Evolutionary conservation across 2,329 filamentous ascomycete genomes (phyloP).

Genomic region (Hypoxylon sp.): DNA sequence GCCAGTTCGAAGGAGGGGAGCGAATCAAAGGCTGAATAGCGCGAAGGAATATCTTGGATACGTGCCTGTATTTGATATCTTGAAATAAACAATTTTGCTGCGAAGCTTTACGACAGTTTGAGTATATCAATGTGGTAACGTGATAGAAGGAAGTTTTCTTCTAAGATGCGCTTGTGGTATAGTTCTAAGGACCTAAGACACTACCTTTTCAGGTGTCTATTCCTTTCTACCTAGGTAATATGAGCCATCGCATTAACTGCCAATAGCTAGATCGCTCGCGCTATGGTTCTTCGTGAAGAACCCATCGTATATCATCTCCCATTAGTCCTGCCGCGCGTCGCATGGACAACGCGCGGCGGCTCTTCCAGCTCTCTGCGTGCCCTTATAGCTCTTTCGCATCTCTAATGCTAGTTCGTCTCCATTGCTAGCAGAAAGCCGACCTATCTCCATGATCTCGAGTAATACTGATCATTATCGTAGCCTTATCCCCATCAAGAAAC

Average conservation of each 20-base stretch:
- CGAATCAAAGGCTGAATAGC: constrained; percentile 12
- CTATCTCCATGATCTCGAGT: not conserved
- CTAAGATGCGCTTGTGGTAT: not conserved
- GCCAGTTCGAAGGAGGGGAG: constrained; percentile 20
- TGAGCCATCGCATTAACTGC: not conserved
- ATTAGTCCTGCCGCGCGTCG: not conserved
- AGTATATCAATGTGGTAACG: not conserved
- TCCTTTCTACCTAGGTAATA: not conserved
- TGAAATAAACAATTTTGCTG: not conserved
- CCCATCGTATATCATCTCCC: not conserved
- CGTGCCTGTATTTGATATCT: not conserved
- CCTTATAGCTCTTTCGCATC: not conserved
- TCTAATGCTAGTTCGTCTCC: not conserved
- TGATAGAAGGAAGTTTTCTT: not conserved
- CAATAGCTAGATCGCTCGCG: not conserved
- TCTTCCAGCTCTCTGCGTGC: not conserved
- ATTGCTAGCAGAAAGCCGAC: not conserved
- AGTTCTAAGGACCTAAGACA: not conserved
- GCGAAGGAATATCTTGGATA: not conserved
- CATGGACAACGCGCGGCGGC: not conserved
- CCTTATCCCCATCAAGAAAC: not conserved
- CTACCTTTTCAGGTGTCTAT: not conserved
- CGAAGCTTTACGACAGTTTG: not conserved
- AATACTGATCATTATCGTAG: constrained; percentile 26
- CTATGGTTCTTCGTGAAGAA: not conserved